Conservation (phyloP, 441 rosid genomes). For the Mallotus japonicus region DNA sequence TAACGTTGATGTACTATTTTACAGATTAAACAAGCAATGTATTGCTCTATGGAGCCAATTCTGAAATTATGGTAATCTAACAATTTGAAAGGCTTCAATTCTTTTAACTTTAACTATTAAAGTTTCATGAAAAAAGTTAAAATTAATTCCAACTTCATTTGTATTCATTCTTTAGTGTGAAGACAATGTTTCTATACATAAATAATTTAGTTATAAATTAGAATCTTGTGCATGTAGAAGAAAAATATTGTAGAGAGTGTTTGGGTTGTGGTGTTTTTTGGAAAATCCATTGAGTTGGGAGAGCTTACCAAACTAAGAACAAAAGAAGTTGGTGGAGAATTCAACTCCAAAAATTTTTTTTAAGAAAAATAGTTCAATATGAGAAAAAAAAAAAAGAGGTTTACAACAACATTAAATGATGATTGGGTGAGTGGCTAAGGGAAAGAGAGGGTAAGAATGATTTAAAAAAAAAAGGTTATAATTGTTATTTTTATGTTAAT, state of each 20-base stretch:
- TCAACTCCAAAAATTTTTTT: no score
- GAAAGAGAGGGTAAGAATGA: no score
- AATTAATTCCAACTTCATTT: background rate
- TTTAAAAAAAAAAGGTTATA: no score
- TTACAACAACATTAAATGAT: no score
- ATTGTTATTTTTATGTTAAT: no score
- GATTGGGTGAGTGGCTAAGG: no score
- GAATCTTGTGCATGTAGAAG: background rate
- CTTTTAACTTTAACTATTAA: background rate
- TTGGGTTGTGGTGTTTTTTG: background rate
- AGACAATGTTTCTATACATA: background rate
- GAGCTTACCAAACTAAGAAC: conserved; percentile 10
- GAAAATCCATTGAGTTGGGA: conserved; percentile 39
- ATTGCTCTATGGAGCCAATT: background rate
- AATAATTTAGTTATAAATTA: background rate
- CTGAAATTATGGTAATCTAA: background rate
- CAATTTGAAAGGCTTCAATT: background rate
- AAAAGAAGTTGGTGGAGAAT: conserved; percentile 33
- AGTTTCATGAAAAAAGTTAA: background rate
- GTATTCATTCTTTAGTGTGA: background rate
- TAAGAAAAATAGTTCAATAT: no score
- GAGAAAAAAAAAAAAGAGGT: no score
- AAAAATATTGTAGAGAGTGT: no score
- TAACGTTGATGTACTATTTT: background rate
- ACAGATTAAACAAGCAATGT: background rate